phyloP scores from a whole-genome alignment of 805 yeast species.

The Saccharomycopsis sp. region DNA sequence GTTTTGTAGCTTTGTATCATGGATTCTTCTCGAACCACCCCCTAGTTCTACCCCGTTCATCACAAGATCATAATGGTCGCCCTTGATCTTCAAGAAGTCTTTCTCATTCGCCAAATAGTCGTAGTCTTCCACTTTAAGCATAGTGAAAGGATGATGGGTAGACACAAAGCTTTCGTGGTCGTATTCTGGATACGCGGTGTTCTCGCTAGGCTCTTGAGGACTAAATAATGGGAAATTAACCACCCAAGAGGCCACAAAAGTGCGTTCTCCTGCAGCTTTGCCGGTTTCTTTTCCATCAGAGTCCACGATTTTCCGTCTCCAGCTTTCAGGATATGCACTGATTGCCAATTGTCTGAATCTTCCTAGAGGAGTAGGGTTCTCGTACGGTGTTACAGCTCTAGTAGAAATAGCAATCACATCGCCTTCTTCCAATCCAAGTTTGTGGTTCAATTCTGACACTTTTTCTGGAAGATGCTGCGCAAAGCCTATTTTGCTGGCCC shows the following conservation, averaged over 20 bases:
- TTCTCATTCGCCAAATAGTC: conserved; percentile 35
- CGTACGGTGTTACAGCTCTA: conserved; percentile 65
- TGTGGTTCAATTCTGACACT: conserved; percentile 25
- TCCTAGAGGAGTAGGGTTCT: conserved; percentile 94
- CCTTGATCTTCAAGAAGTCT: conserved; percentile 60
- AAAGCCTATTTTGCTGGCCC: conserved; percentile 37
- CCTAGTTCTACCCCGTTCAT: conserved; percentile 94
- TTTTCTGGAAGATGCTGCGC: conserved; percentile 31
- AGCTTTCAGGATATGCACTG: conserved; percentile 41
- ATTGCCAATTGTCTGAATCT: conserved; percentile 71
- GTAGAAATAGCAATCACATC: conserved; percentile 76
- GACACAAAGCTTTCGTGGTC: conserved; percentile 44
- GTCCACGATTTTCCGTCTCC: conserved; percentile 35
- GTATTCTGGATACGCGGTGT: conserved; percentile 53
- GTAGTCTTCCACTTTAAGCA: conserved; percentile 72
- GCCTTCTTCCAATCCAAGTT: conserved; percentile 47
- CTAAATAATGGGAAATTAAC: conserved; percentile 89
- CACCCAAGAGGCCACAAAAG: conserved; percentile 73
- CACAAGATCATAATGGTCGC: conserved; percentile 92
- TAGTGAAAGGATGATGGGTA: conserved; percentile 97
- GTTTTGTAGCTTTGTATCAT: conserved; percentile 72
- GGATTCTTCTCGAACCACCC: conserved; percentile 95
- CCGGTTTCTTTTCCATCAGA: conserved; percentile 3
- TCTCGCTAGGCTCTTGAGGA: conserved; percentile 46
- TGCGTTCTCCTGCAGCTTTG: conserved; percentile 24